Evolutionary conservation across 495 filamentous ascomycete genomes (phyloP), one percentile per base, ranked within the genome.

Genomic region (Daldinia loculata): DNA sequence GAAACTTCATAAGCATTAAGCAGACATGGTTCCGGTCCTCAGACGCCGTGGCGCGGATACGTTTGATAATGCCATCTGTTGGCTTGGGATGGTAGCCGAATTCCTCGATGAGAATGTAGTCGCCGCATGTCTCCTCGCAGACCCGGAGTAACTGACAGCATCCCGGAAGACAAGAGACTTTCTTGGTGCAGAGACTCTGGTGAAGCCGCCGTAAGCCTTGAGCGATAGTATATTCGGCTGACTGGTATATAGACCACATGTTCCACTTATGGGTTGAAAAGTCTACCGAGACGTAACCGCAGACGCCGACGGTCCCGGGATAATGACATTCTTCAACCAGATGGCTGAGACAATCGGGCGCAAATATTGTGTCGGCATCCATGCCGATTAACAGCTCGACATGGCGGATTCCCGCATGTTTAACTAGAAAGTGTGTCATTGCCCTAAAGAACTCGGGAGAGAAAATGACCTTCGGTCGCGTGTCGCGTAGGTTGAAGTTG

Each of bases 401-500:
- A 19, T 69, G 70, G 0, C 63, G 51, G 22, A 78, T 65, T 14
- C 66, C 45, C 1, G 71, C 75, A 36, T 67, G 56, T 38, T 76
- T 63, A 26, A 71, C 52, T 2, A 76, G 64, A 45, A 71, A 73
- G 39, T 57, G 52, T 15, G 65, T 67, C 65, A 76, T 75, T 14
- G 64, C 58, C 52, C 57, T 52, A 59, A 76, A 77, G 55, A 78
- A 71, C 17, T 74, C 68, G 32, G 66, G 67, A 27, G 59, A 65
- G 59, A 76, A 77, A 14, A 78, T 74, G 43, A 71, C 69, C 39
- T 63, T 65, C 0, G 68, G 65, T 6, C 64, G 70, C 7, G 53
- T 61, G 17, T 29, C 39, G 7, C 76, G 76, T 24, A 59, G 6
- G 32, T 78, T 92, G 76, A 93, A 91, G 76, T 93, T 92, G 75